A percentile compares a stretch with the other conserved stretches of the same genome.
These are phyloP conservation scores for Nakazawaea wickerhamii DNA, from an alignment of 805 yeast genomes.

Conservation along the genomic window DNA sequence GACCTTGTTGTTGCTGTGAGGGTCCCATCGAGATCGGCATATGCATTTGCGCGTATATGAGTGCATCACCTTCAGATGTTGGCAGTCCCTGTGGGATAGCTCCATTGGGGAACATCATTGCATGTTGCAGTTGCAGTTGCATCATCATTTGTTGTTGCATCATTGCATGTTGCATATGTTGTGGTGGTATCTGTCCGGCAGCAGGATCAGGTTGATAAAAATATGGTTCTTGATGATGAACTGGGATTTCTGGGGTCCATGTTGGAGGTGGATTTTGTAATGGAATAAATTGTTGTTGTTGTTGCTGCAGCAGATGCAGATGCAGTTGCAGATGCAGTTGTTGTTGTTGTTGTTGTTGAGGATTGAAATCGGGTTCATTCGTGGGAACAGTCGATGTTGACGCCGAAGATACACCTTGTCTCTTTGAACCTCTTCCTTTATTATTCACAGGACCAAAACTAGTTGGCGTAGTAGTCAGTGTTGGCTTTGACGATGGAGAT, in stretches of 20 bases:
- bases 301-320: no score
- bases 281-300: background rate
- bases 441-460: background rate
- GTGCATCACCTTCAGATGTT: background rate
- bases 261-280: background rate
- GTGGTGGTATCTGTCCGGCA: background rate
- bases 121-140: background rate
- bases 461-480: background rate
- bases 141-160: constrained; percentile 1
- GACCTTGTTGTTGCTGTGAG: background rate
- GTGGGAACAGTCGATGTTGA: background rate
- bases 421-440: background rate
- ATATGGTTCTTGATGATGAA: background rate
- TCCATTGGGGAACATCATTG: background rate
- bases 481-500: background rate
- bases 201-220: background rate
- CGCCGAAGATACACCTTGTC: background rate
- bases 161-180: background rate
- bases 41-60: background rate
- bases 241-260: background rate
- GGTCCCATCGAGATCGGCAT: background rate
- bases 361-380: background rate
- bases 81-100: background rate
- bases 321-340: no score
- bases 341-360: background rate